Evolutionary conservation across 495 filamentous ascomycete genomes (phyloP), one percentile per base, ranked within the genome.

Genomic region (Elaphomyces granulatus): DNA sequence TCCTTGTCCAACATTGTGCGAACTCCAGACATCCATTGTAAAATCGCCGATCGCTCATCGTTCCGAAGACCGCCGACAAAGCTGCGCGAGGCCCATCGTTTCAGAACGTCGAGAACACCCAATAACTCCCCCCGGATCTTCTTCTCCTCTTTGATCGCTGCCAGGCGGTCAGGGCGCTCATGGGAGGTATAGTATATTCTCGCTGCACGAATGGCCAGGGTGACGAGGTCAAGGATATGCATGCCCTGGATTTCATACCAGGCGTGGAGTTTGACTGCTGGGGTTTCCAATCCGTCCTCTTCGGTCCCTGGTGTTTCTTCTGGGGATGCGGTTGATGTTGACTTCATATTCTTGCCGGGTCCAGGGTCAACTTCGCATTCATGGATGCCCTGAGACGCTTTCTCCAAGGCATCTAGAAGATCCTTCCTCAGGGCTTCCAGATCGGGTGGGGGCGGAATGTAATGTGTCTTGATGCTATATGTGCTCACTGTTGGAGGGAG

Each of bases 401-500:
- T 78, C 15, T 70, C 67, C 38, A 98, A 60, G 1, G 83, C 70
- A 32, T 71, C 68, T 37, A 72, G 67, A 15, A 98, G 66, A 47
- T 87, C 82, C 17, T 75, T 65, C 36, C 87, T 77, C 20, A 96
- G 62, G 40, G 86, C 76, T 15, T 77, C 63, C 31, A 87, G 68
- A 37, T 87, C 79, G 26, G 90, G 92, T 15, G 88, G 84, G 3
- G 81, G 87, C n/a, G 83, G 77, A 21, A 94, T 70, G 36, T 80
- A 78, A 45, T 87, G 87, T 21, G 82, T 79, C 47, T 83, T 81
- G 47, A 87, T 78, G 45, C 80, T 90, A 58, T 96, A 98, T 6
- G 92, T 96, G 64, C 87, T 94, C 7, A 86, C 86, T 0, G 90
- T 98, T 2, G 90, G 90, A 3, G 90, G 90, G 10, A 94, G 76